Base-by-base conservation (phyloP, 805 yeast genomes). In the Teunomyces kruisii region DNA sequence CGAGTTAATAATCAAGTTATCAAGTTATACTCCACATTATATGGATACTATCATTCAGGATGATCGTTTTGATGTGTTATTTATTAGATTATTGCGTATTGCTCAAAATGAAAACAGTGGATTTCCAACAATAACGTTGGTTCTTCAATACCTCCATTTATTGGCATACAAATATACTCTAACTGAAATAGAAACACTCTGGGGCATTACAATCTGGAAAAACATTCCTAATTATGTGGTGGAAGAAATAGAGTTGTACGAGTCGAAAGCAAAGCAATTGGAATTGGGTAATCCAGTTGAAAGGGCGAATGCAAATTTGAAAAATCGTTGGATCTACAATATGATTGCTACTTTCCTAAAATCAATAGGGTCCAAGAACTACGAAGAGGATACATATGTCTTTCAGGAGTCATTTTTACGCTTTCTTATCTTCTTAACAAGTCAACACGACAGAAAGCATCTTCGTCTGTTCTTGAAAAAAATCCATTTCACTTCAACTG, bases 141-240 rank as follows among this genome's bases (percentile, higher is more conserved):
- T 22, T 35, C 10, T 22, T 6, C 38, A 35, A 24, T 35, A 12
- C 15, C n/a, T 35, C 4, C 28, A 35, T 35, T 19, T 35, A 12
- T 22, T 35, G 13, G 14, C 16, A 19, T 6, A 13, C 19, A 24
- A 35, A 13, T 35, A 16, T 12, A n/a, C 26, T 12, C 15, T 35
- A 9, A 14, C 27, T n/a, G 16, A 22, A 14, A 8, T 35, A 10
- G 38, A 35, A 9, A 6, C 9, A 12, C 43, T 67, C 24, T 72
- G 70, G 33, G 62, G 69, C 2, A 56, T 70, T 9, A 46, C 57
- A 7, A 59, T 60, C 1, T 70, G 71, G 75, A 47, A 51, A n/a
- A 52, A 53, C 35, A 33, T 51, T 5, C 50, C 40, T 5, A 39
- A 46, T 12, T 39, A 29, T 28, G 55, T 46, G 7, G 39, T 31